phyloP scores from a whole-genome alignment of 148 eudicot genomes.

The Dianthus caryophyllus region DNA sequence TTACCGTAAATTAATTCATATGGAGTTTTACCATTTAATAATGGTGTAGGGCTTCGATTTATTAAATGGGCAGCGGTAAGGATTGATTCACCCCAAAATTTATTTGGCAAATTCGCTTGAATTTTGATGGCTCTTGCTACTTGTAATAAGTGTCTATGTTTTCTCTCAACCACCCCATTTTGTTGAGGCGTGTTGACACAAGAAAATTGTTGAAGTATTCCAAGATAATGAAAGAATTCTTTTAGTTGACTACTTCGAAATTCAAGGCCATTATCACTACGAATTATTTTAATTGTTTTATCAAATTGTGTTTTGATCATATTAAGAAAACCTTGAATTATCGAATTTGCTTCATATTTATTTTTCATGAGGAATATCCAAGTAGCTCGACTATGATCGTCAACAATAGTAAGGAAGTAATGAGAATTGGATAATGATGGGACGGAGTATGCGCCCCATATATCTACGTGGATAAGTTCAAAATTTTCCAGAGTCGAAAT shows the following conservation, averaged over 20 bases:
- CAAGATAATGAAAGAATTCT: not conserved
- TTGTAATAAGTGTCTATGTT: too few relatives aligned
- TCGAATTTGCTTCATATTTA: not conserved
- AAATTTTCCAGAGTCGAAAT: not conserved
- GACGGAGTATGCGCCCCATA: not conserved
- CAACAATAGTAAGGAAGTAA: not conserved
- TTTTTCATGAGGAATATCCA: not conserved
- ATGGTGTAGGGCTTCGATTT: too few relatives aligned
- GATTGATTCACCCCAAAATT: not conserved
- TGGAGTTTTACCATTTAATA: not conserved
- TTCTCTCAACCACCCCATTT: too few relatives aligned
- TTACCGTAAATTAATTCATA: not conserved
- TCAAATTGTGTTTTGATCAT: not conserved
- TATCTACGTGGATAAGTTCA: conserved; percentile 1
- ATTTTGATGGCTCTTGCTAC: not conserved
- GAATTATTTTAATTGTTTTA: not conserved
- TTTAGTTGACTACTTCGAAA: not conserved
- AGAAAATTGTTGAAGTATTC: not conserved
- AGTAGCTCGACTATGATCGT: conserved; percentile 2
- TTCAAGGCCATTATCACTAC: not conserved
- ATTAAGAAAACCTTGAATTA: not conserved
- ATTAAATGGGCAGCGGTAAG: too few relatives aligned
- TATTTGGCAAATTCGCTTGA: not conserved
- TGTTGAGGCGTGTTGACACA: too few relatives aligned
- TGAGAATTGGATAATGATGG: not conserved